phyloP scores from a whole-genome alignment of 192 early-diverging fungal species.

The Chytriomyces sp. region DNA sequence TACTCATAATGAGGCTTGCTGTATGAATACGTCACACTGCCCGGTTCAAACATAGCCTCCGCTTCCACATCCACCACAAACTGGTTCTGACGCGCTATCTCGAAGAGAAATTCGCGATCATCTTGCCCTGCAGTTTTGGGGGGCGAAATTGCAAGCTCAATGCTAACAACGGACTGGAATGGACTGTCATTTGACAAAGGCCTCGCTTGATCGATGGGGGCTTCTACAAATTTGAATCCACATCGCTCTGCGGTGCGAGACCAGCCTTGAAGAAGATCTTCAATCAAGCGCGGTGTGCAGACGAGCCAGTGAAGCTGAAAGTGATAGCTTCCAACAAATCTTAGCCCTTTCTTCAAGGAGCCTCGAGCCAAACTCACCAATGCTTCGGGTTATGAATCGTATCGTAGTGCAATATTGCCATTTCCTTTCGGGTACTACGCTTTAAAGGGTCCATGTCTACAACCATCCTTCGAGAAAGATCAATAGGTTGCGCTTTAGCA shows the following conservation, averaged over 20 bases:
- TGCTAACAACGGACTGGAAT: slow-evolving; percentile 71
- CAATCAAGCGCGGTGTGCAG: slow-evolving; percentile 85
- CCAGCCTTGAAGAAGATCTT: slow-evolving; percentile 85
- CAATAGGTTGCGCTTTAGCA: slow-evolving; percentile 38
- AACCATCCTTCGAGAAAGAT: slow-evolving; percentile 66
- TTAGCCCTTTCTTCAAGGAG: not conserved
- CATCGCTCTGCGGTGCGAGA: slow-evolving; percentile 77
- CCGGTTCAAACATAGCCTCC: slow-evolving; percentile 70
- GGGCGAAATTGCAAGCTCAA: not conserved
- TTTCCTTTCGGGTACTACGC: slow-evolving; percentile 75
- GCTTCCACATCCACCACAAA: slow-evolving; percentile 96
- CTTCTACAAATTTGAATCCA: slow-evolving; percentile 88
- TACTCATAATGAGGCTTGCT: slow-evolving; percentile 67
- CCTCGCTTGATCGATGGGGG: slow-evolving; percentile 69
- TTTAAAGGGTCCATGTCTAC: slow-evolving; percentile 87
- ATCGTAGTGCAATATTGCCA: slow-evolving; percentile 87
- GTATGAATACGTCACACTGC: slow-evolving; percentile 60
- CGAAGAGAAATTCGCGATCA: slow-evolving; percentile 68
- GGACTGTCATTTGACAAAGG: slow-evolving; percentile 78
- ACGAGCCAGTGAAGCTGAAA: slow-evolving; percentile 94
- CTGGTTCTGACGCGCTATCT: slow-evolving; percentile 79
- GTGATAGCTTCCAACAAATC: slow-evolving; percentile 70
- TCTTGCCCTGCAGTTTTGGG: not conserved
- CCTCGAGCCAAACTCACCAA: slow-evolving; percentile 30
- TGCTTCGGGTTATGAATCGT: slow-evolving; percentile 82